Percentiles rank a stretch among this genome's conserved stretches.
Conservation (phyloP, 129 eudicot genomes). For the Ambrosia artemisiifolia region DNA sequence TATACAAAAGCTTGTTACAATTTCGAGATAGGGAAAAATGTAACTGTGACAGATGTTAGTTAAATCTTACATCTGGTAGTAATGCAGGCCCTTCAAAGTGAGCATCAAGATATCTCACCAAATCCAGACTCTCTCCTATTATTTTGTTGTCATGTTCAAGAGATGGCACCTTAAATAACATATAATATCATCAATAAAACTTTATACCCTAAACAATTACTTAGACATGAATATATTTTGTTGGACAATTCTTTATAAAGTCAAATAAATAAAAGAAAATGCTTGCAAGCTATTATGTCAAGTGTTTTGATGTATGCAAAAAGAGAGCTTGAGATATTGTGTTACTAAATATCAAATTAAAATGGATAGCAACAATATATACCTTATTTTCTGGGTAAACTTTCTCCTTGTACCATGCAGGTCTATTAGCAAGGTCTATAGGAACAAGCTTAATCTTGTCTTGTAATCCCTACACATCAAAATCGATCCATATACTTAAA, state of each 20-base stretch:
- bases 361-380: slow-evolving; percentile 1
- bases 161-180: slow-evolving; percentile 65
- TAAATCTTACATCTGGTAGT: slow-evolving; percentile 63
- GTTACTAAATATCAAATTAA: not conserved
- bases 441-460: slow-evolving; percentile 68
- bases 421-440: slow-evolving; percentile 60
- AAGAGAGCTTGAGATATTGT: not conserved
- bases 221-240: not conserved
- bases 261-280: not conserved
- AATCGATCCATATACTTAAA: slow-evolving; percentile 8
- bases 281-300: not conserved
- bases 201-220: not conserved
- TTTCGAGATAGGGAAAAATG: not conserved
- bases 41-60: not conserved
- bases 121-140: slow-evolving; percentile 80
- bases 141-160: slow-evolving; percentile 81
- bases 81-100: slow-evolving; percentile 82
- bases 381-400: slow-evolving; percentile 77
- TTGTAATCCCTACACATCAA: slow-evolving; percentile 60
- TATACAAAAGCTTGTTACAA: slow-evolving; percentile 15
- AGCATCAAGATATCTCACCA: slow-evolving; percentile 60
- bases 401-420: slow-evolving; percentile 81
- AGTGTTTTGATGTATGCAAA: not conserved
- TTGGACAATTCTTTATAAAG: not conserved
- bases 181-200: not conserved